Conservation (phyloP, 345 rosid species). For the Eucalyptus dawsonii region DNA sequence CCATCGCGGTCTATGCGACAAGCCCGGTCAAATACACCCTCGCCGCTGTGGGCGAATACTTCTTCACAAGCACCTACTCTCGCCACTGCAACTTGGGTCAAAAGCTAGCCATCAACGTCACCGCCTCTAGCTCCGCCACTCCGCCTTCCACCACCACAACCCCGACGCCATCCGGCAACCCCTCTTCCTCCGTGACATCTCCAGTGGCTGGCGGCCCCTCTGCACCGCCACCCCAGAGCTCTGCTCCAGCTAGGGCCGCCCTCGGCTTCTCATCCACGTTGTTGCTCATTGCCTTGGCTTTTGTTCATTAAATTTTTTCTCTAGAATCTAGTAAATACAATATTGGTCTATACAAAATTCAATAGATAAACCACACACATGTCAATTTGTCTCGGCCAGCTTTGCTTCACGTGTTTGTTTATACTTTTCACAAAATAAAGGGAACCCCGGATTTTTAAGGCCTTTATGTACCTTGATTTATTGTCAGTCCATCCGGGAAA, state of each 20-base stretch:
- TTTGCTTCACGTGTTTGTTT: neutral
- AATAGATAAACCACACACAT: neutral
- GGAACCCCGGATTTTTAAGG: neutral
- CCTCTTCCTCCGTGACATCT: slow-evolving; percentile 30
- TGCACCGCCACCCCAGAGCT: neutral
- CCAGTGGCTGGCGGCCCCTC: slow-evolving; percentile 9
- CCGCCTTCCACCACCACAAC: neutral
- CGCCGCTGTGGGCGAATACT: slow-evolving; percentile 25
- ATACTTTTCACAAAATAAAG: neutral
- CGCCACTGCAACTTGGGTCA: slow-evolving; percentile 37
- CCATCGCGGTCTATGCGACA: neutral
- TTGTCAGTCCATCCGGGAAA: neutral
- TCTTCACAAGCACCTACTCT: slow-evolving; percentile 22
- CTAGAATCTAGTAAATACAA: neutral
- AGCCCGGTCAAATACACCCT: slow-evolving; percentile 31
- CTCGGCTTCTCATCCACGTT: slow-evolving; percentile 6
- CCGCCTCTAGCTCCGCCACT: neutral
- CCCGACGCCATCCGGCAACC: neutral
- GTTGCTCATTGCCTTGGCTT: neutral
- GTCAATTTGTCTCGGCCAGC: neutral
- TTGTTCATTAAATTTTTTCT: neutral
- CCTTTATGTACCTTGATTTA: neutral
- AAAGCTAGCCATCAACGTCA: slow-evolving; percentile 33
- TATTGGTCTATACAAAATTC: neutral
- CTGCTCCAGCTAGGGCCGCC: slow-evolving; percentile 16